These are phyloP conservation scores for Isatis lusitanica DNA, from an alignment of 441 rosid genomes.

Conservation along the genomic window DNA sequence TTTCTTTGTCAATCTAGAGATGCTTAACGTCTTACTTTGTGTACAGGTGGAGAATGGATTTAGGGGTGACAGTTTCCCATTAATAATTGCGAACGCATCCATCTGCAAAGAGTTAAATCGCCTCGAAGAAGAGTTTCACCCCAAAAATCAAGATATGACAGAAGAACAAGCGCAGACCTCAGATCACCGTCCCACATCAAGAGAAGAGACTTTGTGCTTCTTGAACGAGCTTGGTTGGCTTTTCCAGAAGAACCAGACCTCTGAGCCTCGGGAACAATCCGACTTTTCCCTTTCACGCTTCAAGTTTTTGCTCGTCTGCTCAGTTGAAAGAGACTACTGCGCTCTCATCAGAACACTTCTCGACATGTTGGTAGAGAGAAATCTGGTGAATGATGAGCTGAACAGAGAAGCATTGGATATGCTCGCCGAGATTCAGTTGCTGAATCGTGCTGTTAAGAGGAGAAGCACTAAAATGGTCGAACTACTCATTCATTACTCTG, in stretches of 20 bases:
- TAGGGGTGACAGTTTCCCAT: constrained; percentile 79
- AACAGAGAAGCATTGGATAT: constrained; percentile 52
- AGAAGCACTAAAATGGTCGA: constrained; percentile 68
- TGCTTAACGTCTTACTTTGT: constrained; percentile 17
- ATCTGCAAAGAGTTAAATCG: constrained; percentile 77
- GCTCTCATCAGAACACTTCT: constrained; percentile 60
- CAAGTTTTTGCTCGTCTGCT: constrained; percentile 66
- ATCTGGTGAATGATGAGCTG: constrained; percentile 42
- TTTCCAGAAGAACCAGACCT: constrained; percentile 59
- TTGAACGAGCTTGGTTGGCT: constrained; percentile 95
- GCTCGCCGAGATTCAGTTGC: constrained; percentile 65
- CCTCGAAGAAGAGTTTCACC: constrained; percentile 66
- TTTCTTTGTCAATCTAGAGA: background rate
- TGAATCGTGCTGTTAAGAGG: constrained; percentile 77
- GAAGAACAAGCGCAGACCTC: constrained; percentile 50
- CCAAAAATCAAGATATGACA: constrained; percentile 39
- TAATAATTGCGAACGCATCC: constrained; percentile 73
- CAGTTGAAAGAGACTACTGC: constrained; percentile 78
- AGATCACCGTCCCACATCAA: constrained; percentile 46
- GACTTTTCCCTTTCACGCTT: constrained; percentile 62
- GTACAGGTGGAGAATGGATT: constrained; percentile 85
- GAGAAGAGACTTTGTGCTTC: constrained; percentile 68
- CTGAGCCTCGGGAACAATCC: constrained; percentile 36
- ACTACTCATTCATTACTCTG: constrained; percentile 55
- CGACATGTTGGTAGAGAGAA: constrained; percentile 64